phyloP scores from a whole-genome alignment of 1,139 yeast genomes.

The Candida labiduridarum region DNA sequence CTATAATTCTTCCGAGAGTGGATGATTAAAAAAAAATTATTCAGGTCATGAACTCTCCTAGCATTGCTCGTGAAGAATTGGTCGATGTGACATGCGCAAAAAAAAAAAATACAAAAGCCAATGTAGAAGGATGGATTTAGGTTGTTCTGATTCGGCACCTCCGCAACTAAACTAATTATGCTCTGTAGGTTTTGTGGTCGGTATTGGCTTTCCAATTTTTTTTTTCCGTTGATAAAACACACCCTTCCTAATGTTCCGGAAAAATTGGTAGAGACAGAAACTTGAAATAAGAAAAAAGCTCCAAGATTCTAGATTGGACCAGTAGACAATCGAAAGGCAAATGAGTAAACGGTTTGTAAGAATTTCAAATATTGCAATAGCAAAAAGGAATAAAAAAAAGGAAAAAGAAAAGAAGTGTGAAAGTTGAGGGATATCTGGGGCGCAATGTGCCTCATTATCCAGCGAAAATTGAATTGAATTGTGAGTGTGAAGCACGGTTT shows the following conservation, averaged over 20 bases:
- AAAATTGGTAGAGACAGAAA: neutral
- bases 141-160: too few relatives aligned
- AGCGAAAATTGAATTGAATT: neutral
- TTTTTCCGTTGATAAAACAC: neutral
- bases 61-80: too few relatives aligned
- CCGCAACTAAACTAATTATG: too few relatives aligned
- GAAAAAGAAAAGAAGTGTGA: neutral
- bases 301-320: neutral
- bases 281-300: neutral
- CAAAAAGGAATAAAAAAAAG: neutral
- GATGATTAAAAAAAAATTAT: neutral
- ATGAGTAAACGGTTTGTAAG: conserved; percentile 2
- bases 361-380: neutral
- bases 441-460: conserved; percentile 4
- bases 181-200: neutral
- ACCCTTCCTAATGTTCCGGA: neutral
- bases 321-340: neutral
- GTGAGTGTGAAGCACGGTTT: neutral
- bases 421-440: neutral
- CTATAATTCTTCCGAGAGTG: neutral
- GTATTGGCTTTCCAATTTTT: neutral
- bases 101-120: too few relatives aligned
- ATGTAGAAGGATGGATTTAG: too few relatives aligned
- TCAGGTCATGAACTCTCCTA: too few relatives aligned
- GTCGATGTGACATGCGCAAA: too few relatives aligned